Evolutionary conservation across 2,329 filamentous ascomycete genomes (phyloP), one percentile per base, ranked within the genome.

Genomic region (Arthrobotrys megalospora): DNA sequence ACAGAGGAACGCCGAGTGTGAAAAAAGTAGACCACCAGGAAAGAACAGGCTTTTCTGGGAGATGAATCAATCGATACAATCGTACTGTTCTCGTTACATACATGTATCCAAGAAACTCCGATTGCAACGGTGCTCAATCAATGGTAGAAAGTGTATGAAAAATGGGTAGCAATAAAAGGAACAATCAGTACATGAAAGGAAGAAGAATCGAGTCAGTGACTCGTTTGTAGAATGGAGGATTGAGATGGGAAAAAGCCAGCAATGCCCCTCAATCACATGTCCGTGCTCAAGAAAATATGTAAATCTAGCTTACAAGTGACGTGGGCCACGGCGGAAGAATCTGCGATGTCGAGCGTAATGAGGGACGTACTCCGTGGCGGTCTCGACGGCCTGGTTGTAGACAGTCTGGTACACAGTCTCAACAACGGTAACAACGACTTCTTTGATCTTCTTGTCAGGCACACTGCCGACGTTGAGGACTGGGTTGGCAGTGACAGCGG

Each of bases 161-260:
- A 52, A 34, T 14, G 64, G 36, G 50, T 50, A 65, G 24, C 14
- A 53, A 55, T 41, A 71, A 71, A 53, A 43, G 45, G 53, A 60
- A 68, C n/a, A 65, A 72, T 64, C 68, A 24, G 50, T 73, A 73
- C 69, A 73, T 21, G 69, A 75, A 75, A 50, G 41, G 70, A 75
- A 75, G 45, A 65, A 32, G 36, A 53, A 47, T 34, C 7, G 36
- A 58, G 50, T 55, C 11, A 43, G 2, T 28, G 60, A 73, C 48
- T 36, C 58, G 32, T 32, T 19, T 66, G 53, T 38, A 34, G 28
- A 41, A 60, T 43, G 19, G 21, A n/a, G 21, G 34, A 38, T 50
- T 21, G 45, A 38, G 50, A 62, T 47, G 36, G 5, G 16, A 63
- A 43, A 28, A 58, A 28, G 21, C 73, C 73, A 71, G 73, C 62